Evolutionary conservation across 2,329 filamentous ascomycete species (phyloP).

Genomic region (Fusarium nodosum): DNA sequence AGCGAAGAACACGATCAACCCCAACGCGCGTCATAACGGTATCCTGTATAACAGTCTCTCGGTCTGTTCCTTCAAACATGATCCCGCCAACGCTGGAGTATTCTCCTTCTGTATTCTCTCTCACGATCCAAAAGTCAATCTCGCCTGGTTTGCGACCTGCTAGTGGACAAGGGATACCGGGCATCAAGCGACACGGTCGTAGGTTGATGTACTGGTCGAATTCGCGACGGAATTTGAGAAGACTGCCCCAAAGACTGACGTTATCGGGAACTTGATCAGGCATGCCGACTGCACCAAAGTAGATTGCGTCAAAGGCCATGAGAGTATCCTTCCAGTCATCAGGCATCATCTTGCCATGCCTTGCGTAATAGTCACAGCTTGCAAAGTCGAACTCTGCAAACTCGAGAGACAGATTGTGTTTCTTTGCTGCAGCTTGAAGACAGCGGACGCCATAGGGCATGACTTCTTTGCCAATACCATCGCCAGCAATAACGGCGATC

Average conservation of each 20-base stretch:
- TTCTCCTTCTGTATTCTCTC: slow-evolving; percentile 77
- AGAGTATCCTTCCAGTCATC: slow-evolving; percentile 65
- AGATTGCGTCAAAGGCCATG: slow-evolving; percentile 72
- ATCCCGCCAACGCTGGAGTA: slow-evolving; percentile 75
- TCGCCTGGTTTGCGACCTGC: slow-evolving; percentile 66
- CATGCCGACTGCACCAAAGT: slow-evolving; percentile 76
- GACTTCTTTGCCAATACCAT: slow-evolving; percentile 78
- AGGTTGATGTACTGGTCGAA: slow-evolving; percentile 79
- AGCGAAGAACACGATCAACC: slow-evolving; percentile 72
- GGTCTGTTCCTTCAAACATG: slow-evolving; percentile 69
- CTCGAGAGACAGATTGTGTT: slow-evolving; percentile 66
- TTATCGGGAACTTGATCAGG: slow-evolving; percentile 71
- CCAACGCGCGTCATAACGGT: slow-evolving; percentile 73
- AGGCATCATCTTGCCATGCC: slow-evolving; percentile 60
- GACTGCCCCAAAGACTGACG: slow-evolving; percentile 75
- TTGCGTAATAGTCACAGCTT: slow-evolving; percentile 70
- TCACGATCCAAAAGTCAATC: slow-evolving; percentile 75
- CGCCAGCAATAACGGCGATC: slow-evolving; percentile 76
- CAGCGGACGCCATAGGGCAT: slow-evolving; percentile 73
- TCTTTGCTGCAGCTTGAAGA: slow-evolving; percentile 64
- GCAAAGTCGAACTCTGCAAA: slow-evolving; percentile 76
- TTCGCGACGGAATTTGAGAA: slow-evolving; percentile 75
- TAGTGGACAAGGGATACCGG: slow-evolving; percentile 71
- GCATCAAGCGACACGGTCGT: slow-evolving; percentile 72
- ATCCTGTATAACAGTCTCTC: slow-evolving; percentile 73